A percentile compares a stretch with the other conserved stretches of the same genome.
phyloP scores from a whole-genome alignment of 2,329 filamentous ascomycete genomes.

The Fusarium longipes region DNA sequence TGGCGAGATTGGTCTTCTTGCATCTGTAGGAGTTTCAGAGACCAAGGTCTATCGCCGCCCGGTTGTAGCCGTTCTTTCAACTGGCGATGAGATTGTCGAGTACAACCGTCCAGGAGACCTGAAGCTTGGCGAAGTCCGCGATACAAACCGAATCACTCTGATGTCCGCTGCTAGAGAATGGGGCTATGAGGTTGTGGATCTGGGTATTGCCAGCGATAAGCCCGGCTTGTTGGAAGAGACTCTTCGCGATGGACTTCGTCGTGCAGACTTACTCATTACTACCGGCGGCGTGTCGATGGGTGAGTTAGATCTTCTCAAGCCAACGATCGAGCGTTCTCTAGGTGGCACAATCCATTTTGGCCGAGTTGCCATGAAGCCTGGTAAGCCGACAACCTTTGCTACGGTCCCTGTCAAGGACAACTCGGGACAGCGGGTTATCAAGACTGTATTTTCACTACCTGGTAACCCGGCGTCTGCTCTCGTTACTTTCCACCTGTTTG shows the following conservation, averaged over 20 bases:
- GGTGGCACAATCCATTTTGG: conserved; percentile 97
- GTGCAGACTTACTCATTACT: conserved; percentile 86
- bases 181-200: conserved; percentile 83
- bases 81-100: conserved; percentile 91
- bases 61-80: conserved; percentile 87
- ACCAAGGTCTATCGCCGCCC: conserved; percentile 81
- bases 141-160: conserved; percentile 91
- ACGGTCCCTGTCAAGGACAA: conserved; percentile 78
- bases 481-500: conserved; percentile 94
- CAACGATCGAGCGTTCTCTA: conserved; percentile 89
- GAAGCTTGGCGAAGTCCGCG: conserved; percentile 84
- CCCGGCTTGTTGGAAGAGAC: conserved; percentile 79
- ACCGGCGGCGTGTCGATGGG: conserved; percentile 98
- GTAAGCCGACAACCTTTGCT: conserved; percentile 97
- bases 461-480: conserved; percentile 94
- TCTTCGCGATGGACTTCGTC: conserved; percentile 78
- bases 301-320: conserved; percentile 95
- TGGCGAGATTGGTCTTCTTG: conserved; percentile 90
- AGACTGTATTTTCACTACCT: conserved; percentile 87
- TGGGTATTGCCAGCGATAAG: conserved; percentile 85
- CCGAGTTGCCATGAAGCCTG: conserved; percentile 96
- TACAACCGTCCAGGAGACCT: conserved; percentile 73
- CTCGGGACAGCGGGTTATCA: conserved; percentile 67
- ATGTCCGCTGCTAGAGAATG: conserved; percentile 79
- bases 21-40: conserved; percentile 80